A percentile compares a stretch with the other conserved stretches of the same genome.
Evolutionary conservation across 2,329 filamentous ascomycete genomes (phyloP).

Genomic region (Aureobasidium pullulans): DNA sequence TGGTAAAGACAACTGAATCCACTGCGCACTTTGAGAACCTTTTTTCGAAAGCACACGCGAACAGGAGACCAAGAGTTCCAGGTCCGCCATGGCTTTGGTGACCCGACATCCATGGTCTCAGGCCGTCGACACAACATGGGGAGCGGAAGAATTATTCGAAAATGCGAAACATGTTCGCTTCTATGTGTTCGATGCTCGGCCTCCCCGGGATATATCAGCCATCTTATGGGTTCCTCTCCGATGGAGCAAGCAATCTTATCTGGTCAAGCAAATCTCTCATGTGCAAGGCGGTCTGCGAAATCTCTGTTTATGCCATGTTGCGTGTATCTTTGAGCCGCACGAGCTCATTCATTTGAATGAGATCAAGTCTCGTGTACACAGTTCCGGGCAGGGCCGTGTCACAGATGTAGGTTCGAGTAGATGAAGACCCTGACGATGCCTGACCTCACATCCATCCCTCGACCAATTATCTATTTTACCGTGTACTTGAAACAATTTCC

Average conservation of each 20-base stretch:
- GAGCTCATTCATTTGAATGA: neutral
- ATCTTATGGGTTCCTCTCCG: neutral
- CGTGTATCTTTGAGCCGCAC: neutral
- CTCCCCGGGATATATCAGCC: neutral
- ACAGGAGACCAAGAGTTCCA: too few relatives aligned
- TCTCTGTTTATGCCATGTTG: neutral
- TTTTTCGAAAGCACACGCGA: too few relatives aligned
- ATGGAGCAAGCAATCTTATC: too few relatives aligned
- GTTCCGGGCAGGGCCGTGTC: neutral
- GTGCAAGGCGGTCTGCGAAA: neutral
- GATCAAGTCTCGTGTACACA: neutral
- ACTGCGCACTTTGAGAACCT: too few relatives aligned
- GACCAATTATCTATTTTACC: neutral
- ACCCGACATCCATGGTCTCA: too few relatives aligned
- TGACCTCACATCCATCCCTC: neutral
- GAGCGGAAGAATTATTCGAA: too few relatives aligned
- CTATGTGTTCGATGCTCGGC: too few relatives aligned
- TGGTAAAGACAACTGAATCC: too few relatives aligned
- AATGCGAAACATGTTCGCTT: too few relatives aligned
- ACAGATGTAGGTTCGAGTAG: neutral
- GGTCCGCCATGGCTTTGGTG: too few relatives aligned
- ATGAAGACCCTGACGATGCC: neutral
- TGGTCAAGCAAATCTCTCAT: neutral
- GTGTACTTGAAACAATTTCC: neutral
- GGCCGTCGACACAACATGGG: too few relatives aligned